Base-by-base conservation (phyloP, 1,284 basidiomycete genomes). In the Ustilago tritici region DNA sequence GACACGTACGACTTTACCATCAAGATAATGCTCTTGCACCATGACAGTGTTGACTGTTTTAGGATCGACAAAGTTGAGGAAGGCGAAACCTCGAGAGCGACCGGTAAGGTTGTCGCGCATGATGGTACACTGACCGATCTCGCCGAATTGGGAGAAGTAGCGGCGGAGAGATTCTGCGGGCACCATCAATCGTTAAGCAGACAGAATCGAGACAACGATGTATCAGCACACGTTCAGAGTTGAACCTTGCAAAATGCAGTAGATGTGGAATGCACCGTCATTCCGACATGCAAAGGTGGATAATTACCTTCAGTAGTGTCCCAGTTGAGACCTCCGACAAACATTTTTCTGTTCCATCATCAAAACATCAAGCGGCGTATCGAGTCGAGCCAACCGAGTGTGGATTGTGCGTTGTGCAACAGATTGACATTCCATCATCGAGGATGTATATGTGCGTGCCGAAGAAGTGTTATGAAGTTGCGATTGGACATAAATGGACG, bases 301-400 rank as follows among this genome's bases (percentile, higher is more conserved):
- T 71, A 71, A 11, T 49, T 68, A 79, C 95, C 94, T 89, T 97
- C 95, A 84, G 93, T 95, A 78, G 95, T 97, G 87, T 97, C 95
- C 95, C 95, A 97, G 88, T 96, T 95, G 67, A 97, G 89, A 77
- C 95, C 95, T 78, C 95, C 95, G 83, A 97, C 93, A 87, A 97
- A 97, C 94, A 95, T 97, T 90, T 98, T 98, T 88, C 95, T 96
- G 90, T 87, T 36, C 40, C 14, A 55, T 58, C 52, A 11, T 41
- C 49, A n/a, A 32, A n/a, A 2, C 54, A 56, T 36, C 56, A 61
- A 40, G 32, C 35, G 31, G 23, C n/a, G 38, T 14, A 46, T 38
- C 34, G 50, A 36, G 36, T 11, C 46, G 34, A 46, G 35, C 58
- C 60, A 61, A 54, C 55, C 50, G 67, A 53, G 28, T 34, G 32